Conservation (phyloP, 345 rosid genomes). For the Corchorus capsularis region DNA sequence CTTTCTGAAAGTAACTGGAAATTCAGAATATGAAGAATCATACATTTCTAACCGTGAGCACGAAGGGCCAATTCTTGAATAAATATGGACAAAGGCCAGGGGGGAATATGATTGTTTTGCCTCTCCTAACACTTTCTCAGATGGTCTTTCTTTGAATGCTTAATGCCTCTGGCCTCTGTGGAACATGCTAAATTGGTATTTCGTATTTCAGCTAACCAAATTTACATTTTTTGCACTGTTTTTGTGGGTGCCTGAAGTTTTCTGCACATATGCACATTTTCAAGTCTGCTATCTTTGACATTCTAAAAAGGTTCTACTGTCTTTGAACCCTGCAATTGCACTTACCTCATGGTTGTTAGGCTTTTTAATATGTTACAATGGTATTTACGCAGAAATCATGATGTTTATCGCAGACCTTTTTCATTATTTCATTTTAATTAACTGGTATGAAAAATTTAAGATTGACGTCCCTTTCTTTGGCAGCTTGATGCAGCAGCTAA, state of each 20-base stretch:
- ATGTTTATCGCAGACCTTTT: neutral
- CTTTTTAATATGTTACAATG: neutral
- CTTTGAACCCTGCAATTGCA: neutral
- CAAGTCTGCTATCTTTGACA: neutral
- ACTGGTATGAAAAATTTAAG: conserved; percentile 13
- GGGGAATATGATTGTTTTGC: neutral
- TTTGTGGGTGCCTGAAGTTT: no score
- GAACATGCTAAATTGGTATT: neutral
- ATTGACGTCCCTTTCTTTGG: conserved; percentile 20
- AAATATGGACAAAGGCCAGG: neutral
- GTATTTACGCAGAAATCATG: no score
- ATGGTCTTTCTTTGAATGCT: conserved; percentile 2
- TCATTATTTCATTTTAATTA: neutral
- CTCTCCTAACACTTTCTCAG: neutral
- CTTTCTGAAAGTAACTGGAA: neutral
- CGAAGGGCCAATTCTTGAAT: neutral
- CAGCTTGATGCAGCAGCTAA: conserved; percentile 71
- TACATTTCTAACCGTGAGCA: neutral
- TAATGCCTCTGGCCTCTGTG: neutral
- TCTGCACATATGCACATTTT: neutral
- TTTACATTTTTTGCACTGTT: neutral
- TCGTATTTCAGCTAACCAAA: neutral
- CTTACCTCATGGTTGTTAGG: conserved; percentile 5
- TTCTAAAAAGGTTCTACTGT: neutral
- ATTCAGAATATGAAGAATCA: neutral